Base-by-base conservation (phyloP, 2,329 filamentous ascomycete species). In the Colletotrichum sp. region DNA sequence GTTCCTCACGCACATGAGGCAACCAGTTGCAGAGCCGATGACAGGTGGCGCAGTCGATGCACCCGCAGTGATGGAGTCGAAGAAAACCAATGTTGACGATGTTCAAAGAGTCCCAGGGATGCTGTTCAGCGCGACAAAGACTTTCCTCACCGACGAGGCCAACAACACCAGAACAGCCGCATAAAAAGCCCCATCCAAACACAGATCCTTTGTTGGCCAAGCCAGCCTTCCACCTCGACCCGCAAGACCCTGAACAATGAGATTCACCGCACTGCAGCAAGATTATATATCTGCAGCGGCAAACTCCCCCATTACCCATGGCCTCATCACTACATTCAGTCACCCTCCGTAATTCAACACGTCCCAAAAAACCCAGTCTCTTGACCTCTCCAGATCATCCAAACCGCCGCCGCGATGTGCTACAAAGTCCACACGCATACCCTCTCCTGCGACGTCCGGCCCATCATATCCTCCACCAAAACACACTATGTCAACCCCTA, bases 361-460 rank as follows among this genome's bases (percentile, higher is more conserved):
- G 18, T 57, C 4, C 1, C 54, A 57, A 57, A 1, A 0, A 2
- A 29, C 16, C 24, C 1, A 1, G 1, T 27, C 21, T 27, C 21
- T 29, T 11, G 12, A 0, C 27, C 1, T 47, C 43, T 13, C 6
- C 8, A 29, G 8, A 57, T 29, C 0, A 16, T 0, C 1, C 21
- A 57, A 18, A 0, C 54, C 7, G n/a, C 43, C 54, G 27, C 68
- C 62, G 68, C 5, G 5, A 77, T 77, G 76, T 77, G 76, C 38
- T 77, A 77, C 70, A 76, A 72, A n/a, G 72, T 78, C 24, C 31
- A 77, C 62, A 78, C 75, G 6, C 81, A 82, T 71, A 79, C 72
- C 4, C 74, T 82, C 61, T 59, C 69, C 15, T 82, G 81, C 77
- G 80, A 82, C 65, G 66, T 76, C 38, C 78, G 81, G 8, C 79